Evolutionary conservation across 768 basidiomycete species (phyloP), one percentile per base, ranked within the genome.

Genomic region (Neoboletus brunneissimus): DNA sequence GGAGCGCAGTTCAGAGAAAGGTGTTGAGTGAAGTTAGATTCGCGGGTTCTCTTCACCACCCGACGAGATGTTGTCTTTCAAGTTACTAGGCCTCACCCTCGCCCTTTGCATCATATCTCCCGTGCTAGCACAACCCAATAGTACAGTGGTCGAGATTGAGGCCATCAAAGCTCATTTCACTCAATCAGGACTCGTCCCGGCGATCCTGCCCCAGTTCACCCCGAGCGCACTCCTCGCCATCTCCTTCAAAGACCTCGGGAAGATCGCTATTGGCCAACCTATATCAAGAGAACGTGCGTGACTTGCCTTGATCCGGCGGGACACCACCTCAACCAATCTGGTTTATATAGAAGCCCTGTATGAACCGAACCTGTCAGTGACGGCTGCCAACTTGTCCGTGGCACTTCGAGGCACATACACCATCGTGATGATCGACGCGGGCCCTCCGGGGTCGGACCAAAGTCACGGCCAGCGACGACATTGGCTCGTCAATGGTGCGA

Each of bases 401-500:
- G 35, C 69, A 12, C 69, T 87, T 51, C 68, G 68, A 37, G 81
- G 79, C 13, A 79, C 71, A 41, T 90, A 79, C 72, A 89, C 89
- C 25, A 67, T 92, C 35, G 76, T 81, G 50, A 88, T 94, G 88
- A 79, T 84, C 31, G 91, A 94, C 63, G 87, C 88, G 13, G 84
- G 83, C 56, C 66, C 80, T 23, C 85, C 86, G 37, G 89, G 89
- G 38, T 73, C 80, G 47, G 77, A 86, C 60, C 73, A 83, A 52
- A 70, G 77, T 37, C 71, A 75, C 10, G 85, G 83, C 20, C 83
- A 85, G 60, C 89, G 83, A 48, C 81, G 88, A 52, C 91, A 92
- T 75, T 93, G 89, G 90, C 81, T 93, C 47, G 82, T 85, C 57
- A 90, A 91, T 68, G 76, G 79, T 23, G 88, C 81, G 18, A 76